Evolutionary conservation across 2,329 filamentous ascomycete species (phyloP).

Genomic region (Fusarium sp.): DNA sequence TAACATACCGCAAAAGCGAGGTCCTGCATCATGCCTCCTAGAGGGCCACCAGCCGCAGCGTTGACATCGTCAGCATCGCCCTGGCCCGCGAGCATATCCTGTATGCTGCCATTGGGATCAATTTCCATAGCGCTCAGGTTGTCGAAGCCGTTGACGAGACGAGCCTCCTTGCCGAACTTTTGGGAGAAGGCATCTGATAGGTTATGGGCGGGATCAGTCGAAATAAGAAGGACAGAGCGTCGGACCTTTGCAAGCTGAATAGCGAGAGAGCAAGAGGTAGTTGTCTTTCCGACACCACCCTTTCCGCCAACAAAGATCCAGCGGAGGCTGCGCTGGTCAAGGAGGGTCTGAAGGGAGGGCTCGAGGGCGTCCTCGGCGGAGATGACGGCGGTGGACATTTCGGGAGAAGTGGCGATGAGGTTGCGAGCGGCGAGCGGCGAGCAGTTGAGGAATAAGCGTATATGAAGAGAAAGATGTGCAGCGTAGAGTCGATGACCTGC

Average conservation of each 20-base stretch:
- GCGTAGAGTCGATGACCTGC: not conserved
- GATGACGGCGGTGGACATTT: conserved; percentile 58
- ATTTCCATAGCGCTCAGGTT: conserved; percentile 99
- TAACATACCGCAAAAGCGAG: conserved; percentile 87
- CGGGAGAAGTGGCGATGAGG: not conserved
- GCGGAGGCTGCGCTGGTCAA: conserved; percentile 93
- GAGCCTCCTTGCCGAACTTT: conserved; percentile 99
- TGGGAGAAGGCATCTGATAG: conserved; percentile 97
- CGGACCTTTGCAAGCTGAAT: conserved; percentile 97
- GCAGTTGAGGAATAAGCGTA: not conserved
- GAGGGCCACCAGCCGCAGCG: conserved; percentile 73
- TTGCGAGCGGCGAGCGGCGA: not conserved
- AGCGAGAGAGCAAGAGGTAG: conserved; percentile 97
- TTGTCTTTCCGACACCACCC: conserved; percentile 98
- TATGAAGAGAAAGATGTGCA: not conserved
- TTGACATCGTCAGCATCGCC: conserved; percentile 77
- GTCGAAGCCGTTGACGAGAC: conserved; percentile 89
- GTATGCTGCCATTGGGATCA: conserved; percentile 97
- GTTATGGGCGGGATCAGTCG: conserved; percentile 98
- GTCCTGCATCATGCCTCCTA: conserved; percentile 99
- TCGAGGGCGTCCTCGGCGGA: conserved; percentile 80
- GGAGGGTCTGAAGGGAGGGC: conserved; percentile 91
- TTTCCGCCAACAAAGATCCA: conserved; percentile 99
- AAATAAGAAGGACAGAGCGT: conserved; percentile 96
- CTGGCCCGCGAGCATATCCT: conserved; percentile 86